Base-by-base conservation (phyloP, 768 basidiomycete species). In the Suillus americanus region DNA sequence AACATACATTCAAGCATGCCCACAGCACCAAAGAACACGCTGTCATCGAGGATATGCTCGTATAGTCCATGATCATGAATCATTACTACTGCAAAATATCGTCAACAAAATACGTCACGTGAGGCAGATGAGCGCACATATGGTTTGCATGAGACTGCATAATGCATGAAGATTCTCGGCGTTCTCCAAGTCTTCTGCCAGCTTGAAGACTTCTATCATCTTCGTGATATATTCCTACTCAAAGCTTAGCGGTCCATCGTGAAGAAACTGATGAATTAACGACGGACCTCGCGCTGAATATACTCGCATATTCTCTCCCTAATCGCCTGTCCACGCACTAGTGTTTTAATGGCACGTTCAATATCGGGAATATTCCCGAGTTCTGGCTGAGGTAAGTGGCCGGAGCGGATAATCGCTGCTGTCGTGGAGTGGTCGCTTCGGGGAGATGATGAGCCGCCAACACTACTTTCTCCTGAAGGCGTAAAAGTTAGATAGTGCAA, bases 1-100 rank as follows among this genome's bases (percentile, higher is more conserved):
- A 13, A 79, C 93, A 64, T 67, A 97, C 96, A 99, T 83, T 99
- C 97, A 67, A 99, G 87, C 83, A 99, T 97, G 54, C 96, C 95
- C 48, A 96, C 87, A 56, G 98, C 92, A 57, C 94, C 95, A 68
- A 91, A 86, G 78, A 97, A 99, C 61, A 95, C 79, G 43, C 95
- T 92, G 71, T 99, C 96, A 63, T 94, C 90, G 45, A 99, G 84
- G 68, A 99, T 91, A 73, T 95, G 92, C 78, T 99, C 97, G 74
- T 96, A 96, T 75, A 99, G 86, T 46, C 83, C 84, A 75, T 95
- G 95, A 76, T 99, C 97, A 75, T 98, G 98, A 72, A 98, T 84
- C 82, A 94, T 87, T 67, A 99, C 95, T 67, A 99, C 95, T 97
- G 72, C 20, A 64, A 55, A 62, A 66, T 54, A 28, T 53, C 40